Evolutionary conservation across 768 basidiomycete species (phyloP), one percentile per base, ranked within the genome.

Genomic region (Rhodotorula babjevae): DNA sequence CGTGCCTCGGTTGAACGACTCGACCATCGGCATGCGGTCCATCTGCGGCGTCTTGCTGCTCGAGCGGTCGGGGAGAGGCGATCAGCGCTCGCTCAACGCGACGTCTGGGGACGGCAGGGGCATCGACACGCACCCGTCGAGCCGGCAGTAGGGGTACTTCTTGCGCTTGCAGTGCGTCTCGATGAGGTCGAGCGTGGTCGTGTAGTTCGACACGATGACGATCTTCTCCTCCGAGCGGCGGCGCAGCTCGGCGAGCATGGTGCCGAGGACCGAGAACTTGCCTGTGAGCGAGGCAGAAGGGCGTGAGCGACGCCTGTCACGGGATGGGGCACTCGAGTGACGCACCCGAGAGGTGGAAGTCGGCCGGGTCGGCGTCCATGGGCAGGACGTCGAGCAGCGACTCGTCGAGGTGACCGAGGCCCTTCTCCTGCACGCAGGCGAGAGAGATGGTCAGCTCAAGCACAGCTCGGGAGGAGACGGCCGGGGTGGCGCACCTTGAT

Each of bases 141-240:
- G 84, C 6, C 96, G 87, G 73, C 89, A 86, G 79, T 86, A 91
- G 0, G 88, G 88, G 80, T 93, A 97, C 18, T 84, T 82, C 76
- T 85, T 87, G 73, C 85, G 87, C 80, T 87, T 86, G 82, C 93
- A 95, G 76, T 88, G 90, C 7, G 87, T 87, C 82, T 97, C 92
- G 44, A 99, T 83, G 67, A 99, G 87, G 78, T 97, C 91, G 65
- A 99, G 87, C 3, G 94, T 96, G 10, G 90, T 89, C 0, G 94
- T 98, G 78, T 90, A 99, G 79, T 98, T 94, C n/a, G 93, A 97
- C 60, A 84, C 82, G 62, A 99, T 82, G 47, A 97, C 90, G 77
- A 92, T 90, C 85, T 99, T 99, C 82, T 99, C 95, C 53, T 90
- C 88, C 0, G 91, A 93, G 49, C 84, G 82, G 10, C 16, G 2